Percentiles rank a stretch among this genome's conserved stretches.
phyloP scores from a whole-genome alignment of 768 basidiomycete species.

The Leccinum subgranulosum region DNA sequence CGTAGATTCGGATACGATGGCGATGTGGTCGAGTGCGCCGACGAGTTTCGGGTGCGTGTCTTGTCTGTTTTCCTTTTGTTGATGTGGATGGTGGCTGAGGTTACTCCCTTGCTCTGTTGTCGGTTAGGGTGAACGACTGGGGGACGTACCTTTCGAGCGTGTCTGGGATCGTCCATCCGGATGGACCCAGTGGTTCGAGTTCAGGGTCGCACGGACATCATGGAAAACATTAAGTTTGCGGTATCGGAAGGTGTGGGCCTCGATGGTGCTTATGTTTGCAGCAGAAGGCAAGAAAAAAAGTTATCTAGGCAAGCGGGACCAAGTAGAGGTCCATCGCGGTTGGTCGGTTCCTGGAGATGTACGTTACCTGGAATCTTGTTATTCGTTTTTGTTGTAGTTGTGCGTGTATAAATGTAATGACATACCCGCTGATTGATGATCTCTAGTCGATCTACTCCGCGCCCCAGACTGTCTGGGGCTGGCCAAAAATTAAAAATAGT shows the following conservation, averaged over 20 bases:
- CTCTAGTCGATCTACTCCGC: no score
- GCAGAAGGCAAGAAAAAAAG: neutral
- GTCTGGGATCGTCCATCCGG: conserved; percentile 21
- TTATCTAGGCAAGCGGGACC: no score
- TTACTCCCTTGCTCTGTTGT: neutral
- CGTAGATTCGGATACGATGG: conserved; percentile 33
- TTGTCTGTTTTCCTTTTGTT: neutral
- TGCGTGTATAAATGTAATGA: no score
- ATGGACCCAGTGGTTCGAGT: conserved; percentile 4
- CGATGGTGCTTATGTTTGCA: neutral
- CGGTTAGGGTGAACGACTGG: conserved; percentile 39
- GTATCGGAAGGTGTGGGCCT: no score
- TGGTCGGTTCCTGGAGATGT: neutral
- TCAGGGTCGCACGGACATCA: conserved; percentile 3
- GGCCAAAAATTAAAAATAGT: no score
- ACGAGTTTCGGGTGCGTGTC: conserved; percentile 56
- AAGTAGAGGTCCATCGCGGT: no score
- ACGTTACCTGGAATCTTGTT: neutral
- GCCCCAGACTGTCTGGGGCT: no score
- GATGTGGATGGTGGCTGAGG: neutral
- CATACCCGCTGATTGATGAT: no score
- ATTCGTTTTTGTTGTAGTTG: neutral
- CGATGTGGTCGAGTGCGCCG: conserved; percentile 63
- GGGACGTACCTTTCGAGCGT: conserved; percentile 36
- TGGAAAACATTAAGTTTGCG: neutral